phyloP scores from a whole-genome alignment of 2,329 filamentous ascomycete genomes.

The Penicillium sp. region DNA sequence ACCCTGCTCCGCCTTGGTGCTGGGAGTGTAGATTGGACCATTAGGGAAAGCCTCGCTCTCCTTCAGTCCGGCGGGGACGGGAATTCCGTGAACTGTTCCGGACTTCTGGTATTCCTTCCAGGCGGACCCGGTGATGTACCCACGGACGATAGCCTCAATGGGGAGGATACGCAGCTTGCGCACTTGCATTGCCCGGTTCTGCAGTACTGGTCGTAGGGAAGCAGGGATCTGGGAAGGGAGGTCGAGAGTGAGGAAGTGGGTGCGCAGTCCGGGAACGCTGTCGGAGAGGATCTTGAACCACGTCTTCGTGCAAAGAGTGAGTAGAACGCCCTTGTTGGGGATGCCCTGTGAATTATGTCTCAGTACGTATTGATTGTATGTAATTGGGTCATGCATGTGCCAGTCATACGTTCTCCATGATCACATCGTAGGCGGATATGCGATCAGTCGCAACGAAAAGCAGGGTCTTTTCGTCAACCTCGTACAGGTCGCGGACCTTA shows the following conservation, averaged over 20 bases:
- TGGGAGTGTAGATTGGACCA: conserved; percentile 73
- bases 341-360: conserved; percentile 55
- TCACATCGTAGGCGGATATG: conserved; percentile 93
- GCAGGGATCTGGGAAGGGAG: conserved; percentile 54
- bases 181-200: conserved; percentile 74
- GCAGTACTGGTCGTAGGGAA: conserved; percentile 54
- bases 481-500: conserved; percentile 82
- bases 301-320: conserved; percentile 66
- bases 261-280: conserved; percentile 59
- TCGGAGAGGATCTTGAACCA: conserved; percentile 66
- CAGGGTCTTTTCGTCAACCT: conserved; percentile 67
- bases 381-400: neutral
- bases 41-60: conserved; percentile 70
- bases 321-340: conserved; percentile 65
- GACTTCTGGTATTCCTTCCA: conserved; percentile 75
- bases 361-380: neutral
- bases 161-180: conserved; percentile 73
- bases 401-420: conserved; percentile 69
- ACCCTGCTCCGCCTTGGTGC: conserved; percentile 80
- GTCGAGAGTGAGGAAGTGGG: conserved; percentile 62
- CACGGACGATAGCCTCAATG: conserved; percentile 82
- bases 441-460: conserved; percentile 86
- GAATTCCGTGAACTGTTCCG: conserved; percentile 79
- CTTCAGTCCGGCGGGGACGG: conserved; percentile 65
- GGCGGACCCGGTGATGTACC: conserved; percentile 83